Evolutionary conservation across 192 early-diverging fungal species (phyloP).

Genomic region (Backusella liffmaniae): DNA sequence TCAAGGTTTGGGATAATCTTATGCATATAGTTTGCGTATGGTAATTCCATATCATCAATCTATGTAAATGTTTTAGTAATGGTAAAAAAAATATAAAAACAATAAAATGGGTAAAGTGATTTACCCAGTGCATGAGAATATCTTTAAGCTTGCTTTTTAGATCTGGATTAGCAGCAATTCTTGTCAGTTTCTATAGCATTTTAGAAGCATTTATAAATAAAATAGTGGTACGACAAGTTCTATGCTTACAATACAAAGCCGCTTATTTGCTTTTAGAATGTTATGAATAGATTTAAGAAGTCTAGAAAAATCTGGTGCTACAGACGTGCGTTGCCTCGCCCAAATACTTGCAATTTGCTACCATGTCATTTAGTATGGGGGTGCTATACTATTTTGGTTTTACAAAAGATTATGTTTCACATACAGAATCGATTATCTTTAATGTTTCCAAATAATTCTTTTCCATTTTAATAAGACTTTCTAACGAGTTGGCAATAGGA

Average conservation of each 20-base stretch:
- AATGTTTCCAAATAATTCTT: constrained; percentile 50
- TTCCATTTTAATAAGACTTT: constrained; percentile 53
- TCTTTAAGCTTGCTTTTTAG: constrained; percentile 31
- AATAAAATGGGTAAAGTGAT: not conserved
- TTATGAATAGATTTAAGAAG: constrained; percentile 44
- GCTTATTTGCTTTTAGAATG: constrained; percentile 47
- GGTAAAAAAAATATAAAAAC: not conserved
- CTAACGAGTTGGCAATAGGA: constrained; percentile 37
- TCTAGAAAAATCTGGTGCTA: constrained; percentile 49
- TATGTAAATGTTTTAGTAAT: constrained; percentile 10
- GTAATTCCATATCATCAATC: constrained; percentile 53
- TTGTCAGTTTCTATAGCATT: constrained; percentile 31
- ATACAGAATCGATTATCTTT: constrained; percentile 49
- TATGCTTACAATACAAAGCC: constrained; percentile 40
- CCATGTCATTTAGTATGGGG: not conserved
- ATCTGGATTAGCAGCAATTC: constrained; percentile 33
- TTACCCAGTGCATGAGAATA: constrained; percentile 43
- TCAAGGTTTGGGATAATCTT: constrained; percentile 46
- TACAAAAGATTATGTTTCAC: not conserved
- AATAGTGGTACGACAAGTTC: not conserved
- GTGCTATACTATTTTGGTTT: not conserved
- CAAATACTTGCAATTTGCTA: constrained; percentile 55
- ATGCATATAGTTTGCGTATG: constrained; percentile 52
- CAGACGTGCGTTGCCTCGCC: constrained; percentile 37
- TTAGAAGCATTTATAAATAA: not conserved